These are phyloP conservation scores for Xylaria nigripes DNA, from an alignment of 495 filamentous ascomycete species.

Conservation along the genomic window DNA sequence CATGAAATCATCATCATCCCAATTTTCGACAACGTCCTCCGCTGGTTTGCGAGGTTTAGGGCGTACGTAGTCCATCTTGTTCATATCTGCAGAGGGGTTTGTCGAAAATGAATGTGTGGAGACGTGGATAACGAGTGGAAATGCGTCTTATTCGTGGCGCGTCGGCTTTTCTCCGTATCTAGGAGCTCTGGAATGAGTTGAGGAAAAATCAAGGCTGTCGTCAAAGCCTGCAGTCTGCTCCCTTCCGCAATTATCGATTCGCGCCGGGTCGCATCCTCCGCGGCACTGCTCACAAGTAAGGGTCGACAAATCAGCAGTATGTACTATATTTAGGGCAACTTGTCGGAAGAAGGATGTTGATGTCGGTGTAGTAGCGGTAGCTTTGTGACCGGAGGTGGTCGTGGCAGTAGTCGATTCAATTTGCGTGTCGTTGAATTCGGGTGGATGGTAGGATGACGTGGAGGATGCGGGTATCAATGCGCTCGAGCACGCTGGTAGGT, in stretches of 20 bases:
- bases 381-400: neutral
- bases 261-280: slow-evolving; percentile 12
- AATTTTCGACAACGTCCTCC: slow-evolving; percentile 65
- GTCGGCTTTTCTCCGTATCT: neutral
- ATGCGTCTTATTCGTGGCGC: neutral
- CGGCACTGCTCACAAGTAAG: neutral
- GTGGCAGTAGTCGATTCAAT: slow-evolving; percentile 4
- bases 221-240: slow-evolving; percentile 4
- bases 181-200: neutral
- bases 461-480: slow-evolving; percentile 8
- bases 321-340: neutral
- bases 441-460: slow-evolving; percentile 8
- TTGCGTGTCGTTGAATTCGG: slow-evolving; percentile 10
- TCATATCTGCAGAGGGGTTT: neutral
- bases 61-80: slow-evolving; percentile 49
- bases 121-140: slow-evolving; percentile 4
- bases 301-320: neutral
- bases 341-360: neutral
- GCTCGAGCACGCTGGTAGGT: neutral
- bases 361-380: neutral
- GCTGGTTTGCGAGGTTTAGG: slow-evolving; percentile 46
- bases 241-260: slow-evolving; percentile 12
- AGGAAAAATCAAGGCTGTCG: neutral
- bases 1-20: slow-evolving; percentile 75
- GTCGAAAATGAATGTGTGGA: slow-evolving; percentile 3